Percentiles rank a stretch among this genome's conserved stretches.
phyloP scores from a whole-genome alignment of 1,284 basidiomycete genomes.

The Kwoniella shivajii region DNA sequence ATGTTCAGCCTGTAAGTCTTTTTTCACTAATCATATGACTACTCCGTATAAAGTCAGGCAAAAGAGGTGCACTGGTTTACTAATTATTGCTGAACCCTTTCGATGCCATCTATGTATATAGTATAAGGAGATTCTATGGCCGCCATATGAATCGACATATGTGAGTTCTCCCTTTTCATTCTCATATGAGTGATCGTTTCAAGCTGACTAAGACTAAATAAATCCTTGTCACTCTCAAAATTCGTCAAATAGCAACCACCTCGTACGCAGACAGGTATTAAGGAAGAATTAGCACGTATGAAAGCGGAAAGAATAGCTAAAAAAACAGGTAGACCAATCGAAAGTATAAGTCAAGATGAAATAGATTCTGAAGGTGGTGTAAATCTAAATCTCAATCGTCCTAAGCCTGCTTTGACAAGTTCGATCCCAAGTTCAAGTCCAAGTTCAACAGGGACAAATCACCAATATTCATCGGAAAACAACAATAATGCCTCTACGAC shows the following conservation, averaged over 20 bases:
- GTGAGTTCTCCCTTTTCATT: slow-evolving; percentile 27
- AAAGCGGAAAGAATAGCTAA: slow-evolving; percentile 34
- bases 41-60: too few relatives aligned
- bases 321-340: background rate
- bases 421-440: background rate
- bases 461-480: too few relatives aligned
- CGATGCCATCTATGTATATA: slow-evolving; percentile 10
- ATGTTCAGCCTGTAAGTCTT: slow-evolving; percentile 75
- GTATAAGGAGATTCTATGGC: slow-evolving; percentile 49
- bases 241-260: slow-evolving; percentile 44
- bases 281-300: slow-evolving; percentile 39
- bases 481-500: too few relatives aligned
- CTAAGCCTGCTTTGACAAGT: too few relatives aligned
- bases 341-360: background rate
- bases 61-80: too few relatives aligned
- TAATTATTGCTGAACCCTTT: too few relatives aligned
- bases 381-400: background rate
- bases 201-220: background rate
- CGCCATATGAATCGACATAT: slow-evolving; percentile 48
- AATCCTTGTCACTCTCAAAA: background rate
- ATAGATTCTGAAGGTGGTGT: slow-evolving; percentile 1
- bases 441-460: background rate
- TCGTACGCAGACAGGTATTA: slow-evolving; percentile 33
- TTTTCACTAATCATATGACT: background rate
- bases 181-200: background rate